A percentile compares a stretch with the other conserved stretches of the same genome.
Evolutionary conservation across 768 basidiomycete genomes (phyloP).

Genomic region (Rhizopogon vinicolor): DNA sequence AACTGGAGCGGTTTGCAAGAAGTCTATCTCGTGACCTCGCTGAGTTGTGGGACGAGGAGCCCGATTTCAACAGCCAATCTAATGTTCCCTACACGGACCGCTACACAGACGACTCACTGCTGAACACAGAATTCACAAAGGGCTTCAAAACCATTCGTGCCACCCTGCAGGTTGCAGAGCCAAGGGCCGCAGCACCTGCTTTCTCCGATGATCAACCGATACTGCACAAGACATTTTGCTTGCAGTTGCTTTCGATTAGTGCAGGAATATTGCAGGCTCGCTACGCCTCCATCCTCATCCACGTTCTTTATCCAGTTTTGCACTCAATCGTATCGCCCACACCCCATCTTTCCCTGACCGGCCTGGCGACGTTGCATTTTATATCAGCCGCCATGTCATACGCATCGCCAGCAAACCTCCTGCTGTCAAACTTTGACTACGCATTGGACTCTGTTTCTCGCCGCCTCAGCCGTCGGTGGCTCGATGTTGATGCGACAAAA

Average conservation of each 20-base stretch:
- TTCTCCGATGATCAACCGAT: conserved; percentile 41
- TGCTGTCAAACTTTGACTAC: conserved; percentile 96
- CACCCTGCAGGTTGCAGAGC: conserved; percentile 44
- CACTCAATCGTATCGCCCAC: conserved; percentile 76
- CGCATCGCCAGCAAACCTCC: conserved; percentile 82
- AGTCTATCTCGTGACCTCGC: conserved; percentile 59
- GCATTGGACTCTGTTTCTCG: conserved; percentile 88
- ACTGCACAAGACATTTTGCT: conserved; percentile 66
- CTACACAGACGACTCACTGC: conserved; percentile 31
- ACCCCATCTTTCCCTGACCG: conserved; percentile 69
- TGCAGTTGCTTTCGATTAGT: conserved; percentile 71
- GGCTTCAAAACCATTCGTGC: conserved; percentile 64
- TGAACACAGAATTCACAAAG: conserved; percentile 55
- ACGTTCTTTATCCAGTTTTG: conserved; percentile 80
- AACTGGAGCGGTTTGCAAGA: conserved; percentile 61
- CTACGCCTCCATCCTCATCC: conserved; percentile 71
- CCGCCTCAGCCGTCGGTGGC: conserved; percentile 70
- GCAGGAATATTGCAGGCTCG: conserved; percentile 69
- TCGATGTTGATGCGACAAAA: conserved; percentile 86
- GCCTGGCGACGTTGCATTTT: conserved; percentile 63
- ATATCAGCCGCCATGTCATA: conserved; percentile 77
- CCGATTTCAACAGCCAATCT: conserved; percentile 20
- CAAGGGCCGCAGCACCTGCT: conserved; percentile 22
- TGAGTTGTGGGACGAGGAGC: conserved; percentile 63
- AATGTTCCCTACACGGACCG: conserved; percentile 11